These are phyloP conservation scores for Aphanocladium album DNA, from an alignment of 2,329 filamentous ascomycete genomes.

Conservation along the genomic window DNA sequence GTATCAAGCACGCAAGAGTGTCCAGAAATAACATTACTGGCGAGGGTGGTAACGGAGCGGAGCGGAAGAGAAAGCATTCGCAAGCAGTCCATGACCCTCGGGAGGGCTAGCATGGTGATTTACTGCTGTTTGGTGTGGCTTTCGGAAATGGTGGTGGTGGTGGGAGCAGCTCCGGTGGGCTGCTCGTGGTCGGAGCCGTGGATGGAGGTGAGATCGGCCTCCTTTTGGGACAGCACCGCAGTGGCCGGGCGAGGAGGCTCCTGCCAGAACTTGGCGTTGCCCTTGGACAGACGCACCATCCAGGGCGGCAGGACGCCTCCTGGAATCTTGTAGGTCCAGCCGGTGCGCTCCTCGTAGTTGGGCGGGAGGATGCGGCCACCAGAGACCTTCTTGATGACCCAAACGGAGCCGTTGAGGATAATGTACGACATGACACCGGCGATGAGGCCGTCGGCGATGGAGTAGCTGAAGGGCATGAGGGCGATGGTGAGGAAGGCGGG, in stretches of 20 bases:
- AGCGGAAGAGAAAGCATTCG: not conserved
- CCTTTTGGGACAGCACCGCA: not conserved
- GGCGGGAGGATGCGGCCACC: constrained; percentile 67
- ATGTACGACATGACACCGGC: constrained; percentile 74
- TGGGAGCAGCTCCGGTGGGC: not conserved
- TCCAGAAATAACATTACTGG: constrained; percentile 15
- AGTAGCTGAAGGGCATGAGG: constrained; percentile 87
- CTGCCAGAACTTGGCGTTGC: constrained; percentile 72
- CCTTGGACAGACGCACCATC: constrained; percentile 57
- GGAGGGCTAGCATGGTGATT: not conserved
- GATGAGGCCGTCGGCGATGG: constrained; percentile 81
- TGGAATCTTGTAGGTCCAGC: constrained; percentile 72
- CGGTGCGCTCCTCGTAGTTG: constrained; percentile 72
- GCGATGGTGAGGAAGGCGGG: constrained; percentile 81
- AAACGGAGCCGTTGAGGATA: constrained; percentile 66
- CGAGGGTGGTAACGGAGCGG: not conserved
- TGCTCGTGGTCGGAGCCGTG: constrained; percentile 10
- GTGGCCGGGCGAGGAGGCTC: constrained; percentile 18
- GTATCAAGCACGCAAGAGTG: constrained; percentile 12
- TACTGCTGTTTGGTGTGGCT: not conserved
- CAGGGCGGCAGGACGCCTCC: constrained; percentile 73
- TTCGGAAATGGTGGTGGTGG: not conserved
- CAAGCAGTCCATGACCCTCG: not conserved
- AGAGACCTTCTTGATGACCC: constrained; percentile 60
- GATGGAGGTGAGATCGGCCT: constrained; percentile 6